phyloP scores from a whole-genome alignment of 2,329 filamentous ascomycete genomes.

The Cladobotryum protrusum region DNA sequence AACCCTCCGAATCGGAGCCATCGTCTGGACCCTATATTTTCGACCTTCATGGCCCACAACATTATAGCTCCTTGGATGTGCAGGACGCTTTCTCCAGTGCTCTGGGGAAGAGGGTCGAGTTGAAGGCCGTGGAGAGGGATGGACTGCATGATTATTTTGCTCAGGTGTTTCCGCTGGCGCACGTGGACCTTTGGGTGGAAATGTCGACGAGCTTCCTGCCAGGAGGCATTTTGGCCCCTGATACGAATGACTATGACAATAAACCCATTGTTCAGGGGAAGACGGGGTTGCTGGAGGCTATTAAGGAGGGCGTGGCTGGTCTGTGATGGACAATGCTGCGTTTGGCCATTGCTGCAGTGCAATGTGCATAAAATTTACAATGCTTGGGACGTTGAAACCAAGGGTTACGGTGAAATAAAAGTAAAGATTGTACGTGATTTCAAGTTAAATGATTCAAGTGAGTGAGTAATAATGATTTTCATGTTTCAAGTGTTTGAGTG shows the following conservation, averaged over 20 bases:
- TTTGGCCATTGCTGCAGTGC: no score
- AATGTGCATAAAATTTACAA: no score
- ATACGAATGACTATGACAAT: conserved; percentile 8
- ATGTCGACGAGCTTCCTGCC: conserved; percentile 25
- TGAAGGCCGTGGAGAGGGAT: conserved; percentile 21
- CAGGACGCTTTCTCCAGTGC: conserved; percentile 23
- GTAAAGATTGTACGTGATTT: no score
- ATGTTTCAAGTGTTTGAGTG: no score
- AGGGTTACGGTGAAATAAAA: no score
- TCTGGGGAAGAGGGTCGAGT: conserved; percentile 19
- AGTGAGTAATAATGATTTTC: no score
- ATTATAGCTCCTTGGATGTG: conserved; percentile 24
- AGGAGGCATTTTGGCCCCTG: conserved; percentile 19
- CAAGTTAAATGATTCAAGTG: no score
- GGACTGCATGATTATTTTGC: conserved; percentile 18
- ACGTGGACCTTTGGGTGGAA: conserved; percentile 23
- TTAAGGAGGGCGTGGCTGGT: conserved; percentile 10
- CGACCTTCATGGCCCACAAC: conserved; percentile 25
- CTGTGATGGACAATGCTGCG: neutral
- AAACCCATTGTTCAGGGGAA: conserved; percentile 17
- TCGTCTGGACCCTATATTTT: conserved; percentile 21
- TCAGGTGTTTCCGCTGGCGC: conserved; percentile 18
- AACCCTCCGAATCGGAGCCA: conserved; percentile 3
- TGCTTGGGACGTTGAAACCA: no score
- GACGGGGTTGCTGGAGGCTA: conserved; percentile 15